Percentiles rank a stretch among this genome's conserved stretches.
Evolutionary conservation across 1,284 basidiomycete species (phyloP).

Genomic region (Ceratobasidium sp.): DNA sequence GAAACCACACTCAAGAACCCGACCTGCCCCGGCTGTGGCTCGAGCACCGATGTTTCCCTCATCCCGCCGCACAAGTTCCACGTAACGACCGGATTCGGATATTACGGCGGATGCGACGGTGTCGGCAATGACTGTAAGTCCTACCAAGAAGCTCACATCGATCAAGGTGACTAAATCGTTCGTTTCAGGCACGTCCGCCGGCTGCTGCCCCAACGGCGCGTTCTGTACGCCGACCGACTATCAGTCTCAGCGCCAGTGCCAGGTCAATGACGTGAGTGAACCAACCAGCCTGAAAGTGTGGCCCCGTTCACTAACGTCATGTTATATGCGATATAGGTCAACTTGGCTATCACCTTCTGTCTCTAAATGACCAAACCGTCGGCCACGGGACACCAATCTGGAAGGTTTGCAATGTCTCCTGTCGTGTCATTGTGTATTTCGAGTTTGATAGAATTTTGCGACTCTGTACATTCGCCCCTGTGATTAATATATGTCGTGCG

Average conservation of each 20-base stretch:
- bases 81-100: conserved; percentile 58
- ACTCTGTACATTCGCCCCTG: background rate
- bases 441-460: background rate
- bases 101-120: conserved; percentile 59
- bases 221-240: conserved; percentile 55
- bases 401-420: background rate
- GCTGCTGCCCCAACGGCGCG: conserved; percentile 54
- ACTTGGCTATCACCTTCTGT: conserved; percentile 50
- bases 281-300: background rate
- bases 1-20: too few species aligned
- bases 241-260: conserved; percentile 57
- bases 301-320: background rate
- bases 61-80: conserved; percentile 59
- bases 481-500: conserved; percentile 3
- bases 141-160: too few species aligned
- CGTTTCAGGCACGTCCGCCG: conserved; percentile 54
- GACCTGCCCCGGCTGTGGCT: conserved; percentile 58
- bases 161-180: background rate
- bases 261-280: conserved; percentile 55
- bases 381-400: background rate
- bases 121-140: conserved; percentile 57
- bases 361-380: background rate
- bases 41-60: conserved; percentile 61
- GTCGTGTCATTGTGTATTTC: background rate
- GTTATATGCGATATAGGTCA: conserved; percentile 45